These are phyloP conservation scores for Lentinula detonsa DNA, from an alignment of 768 basidiomycete genomes.

Conservation along the genomic window DNA sequence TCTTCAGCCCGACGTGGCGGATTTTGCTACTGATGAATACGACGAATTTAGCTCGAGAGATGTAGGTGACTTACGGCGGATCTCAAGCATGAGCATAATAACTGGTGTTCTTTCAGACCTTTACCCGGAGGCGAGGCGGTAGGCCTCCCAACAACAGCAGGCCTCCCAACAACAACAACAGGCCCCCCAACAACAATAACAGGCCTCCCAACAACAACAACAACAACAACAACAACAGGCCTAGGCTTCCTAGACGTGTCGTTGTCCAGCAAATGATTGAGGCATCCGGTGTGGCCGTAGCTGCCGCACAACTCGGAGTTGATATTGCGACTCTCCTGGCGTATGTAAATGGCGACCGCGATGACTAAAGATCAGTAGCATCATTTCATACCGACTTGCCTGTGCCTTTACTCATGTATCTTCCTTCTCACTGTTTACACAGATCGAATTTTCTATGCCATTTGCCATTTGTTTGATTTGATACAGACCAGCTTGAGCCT, in stretches of 20 bases:
- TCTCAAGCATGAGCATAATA: not conserved
- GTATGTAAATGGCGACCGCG: not conserved
- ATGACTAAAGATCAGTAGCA: not conserved
- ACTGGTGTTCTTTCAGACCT: not conserved
- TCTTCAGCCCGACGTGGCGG: not conserved
- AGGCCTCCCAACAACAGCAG: not conserved
- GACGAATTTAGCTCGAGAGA: not conserved
- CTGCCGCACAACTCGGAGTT: not conserved
- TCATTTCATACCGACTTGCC: no score
- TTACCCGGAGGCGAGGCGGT: not conserved
- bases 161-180: not conserved
- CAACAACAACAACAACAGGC: not conserved
- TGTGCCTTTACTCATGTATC: not conserved
- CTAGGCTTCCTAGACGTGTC: not conserved
- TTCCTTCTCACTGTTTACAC: not conserved
- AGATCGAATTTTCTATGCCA: no score
- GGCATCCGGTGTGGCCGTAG: not conserved
- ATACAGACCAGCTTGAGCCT: no score
- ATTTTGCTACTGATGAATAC: not conserved
- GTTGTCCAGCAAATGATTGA: not conserved
- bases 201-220: not conserved
- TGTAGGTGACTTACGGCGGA: not conserved
- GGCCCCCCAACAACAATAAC: not conserved
- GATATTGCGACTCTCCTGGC: not conserved
- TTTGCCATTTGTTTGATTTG: no score